Evolutionary conservation across 2,329 filamentous ascomycete species (phyloP).

Genomic region (Diaporthe sp.): DNA sequence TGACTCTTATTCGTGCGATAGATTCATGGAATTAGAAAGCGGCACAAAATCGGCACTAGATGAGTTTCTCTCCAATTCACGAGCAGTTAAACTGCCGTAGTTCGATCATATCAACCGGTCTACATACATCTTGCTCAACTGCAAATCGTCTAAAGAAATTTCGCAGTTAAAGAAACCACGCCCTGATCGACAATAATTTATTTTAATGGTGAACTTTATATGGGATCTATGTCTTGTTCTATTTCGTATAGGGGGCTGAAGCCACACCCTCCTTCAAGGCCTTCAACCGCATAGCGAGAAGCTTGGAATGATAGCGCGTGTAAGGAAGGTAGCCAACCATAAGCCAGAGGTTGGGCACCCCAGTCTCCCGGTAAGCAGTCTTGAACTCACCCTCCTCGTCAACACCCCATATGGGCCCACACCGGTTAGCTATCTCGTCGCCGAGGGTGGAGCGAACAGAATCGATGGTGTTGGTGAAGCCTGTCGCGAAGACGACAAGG

Average conservation of each 20-base stretch:
- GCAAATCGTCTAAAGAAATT: too few relatives aligned
- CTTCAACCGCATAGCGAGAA: constrained; percentile 66
- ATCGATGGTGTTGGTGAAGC: constrained; percentile 44
- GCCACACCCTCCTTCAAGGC: constrained; percentile 50
- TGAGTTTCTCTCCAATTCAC: too few relatives aligned
- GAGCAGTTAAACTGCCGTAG: too few relatives aligned
- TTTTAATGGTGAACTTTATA: not conserved
- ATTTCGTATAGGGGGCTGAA: not conserved
- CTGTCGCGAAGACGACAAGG: constrained; percentile 75
- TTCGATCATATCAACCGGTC: too few relatives aligned
- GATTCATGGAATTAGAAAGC: not conserved
- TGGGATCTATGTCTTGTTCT: not conserved
- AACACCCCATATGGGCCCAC: constrained; percentile 72
- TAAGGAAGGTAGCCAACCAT: constrained; percentile 74
- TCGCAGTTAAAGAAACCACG: too few relatives aligned
- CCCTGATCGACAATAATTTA: too few relatives aligned
- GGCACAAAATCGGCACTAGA: not conserved
- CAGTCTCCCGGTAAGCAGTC: constrained; percentile 69
- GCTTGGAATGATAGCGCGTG: constrained; percentile 70
- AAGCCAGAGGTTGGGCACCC: constrained; percentile 75
- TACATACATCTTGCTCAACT: too few relatives aligned
- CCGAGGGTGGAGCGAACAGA: constrained; percentile 60
- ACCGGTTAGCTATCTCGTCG: constrained; percentile 68
- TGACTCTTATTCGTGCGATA: not conserved
- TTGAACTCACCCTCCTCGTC: constrained; percentile 69